Evolutionary conservation across 1,139 yeast genomes (phyloP).

Genomic region (Martiniozyma asiatica): DNA sequence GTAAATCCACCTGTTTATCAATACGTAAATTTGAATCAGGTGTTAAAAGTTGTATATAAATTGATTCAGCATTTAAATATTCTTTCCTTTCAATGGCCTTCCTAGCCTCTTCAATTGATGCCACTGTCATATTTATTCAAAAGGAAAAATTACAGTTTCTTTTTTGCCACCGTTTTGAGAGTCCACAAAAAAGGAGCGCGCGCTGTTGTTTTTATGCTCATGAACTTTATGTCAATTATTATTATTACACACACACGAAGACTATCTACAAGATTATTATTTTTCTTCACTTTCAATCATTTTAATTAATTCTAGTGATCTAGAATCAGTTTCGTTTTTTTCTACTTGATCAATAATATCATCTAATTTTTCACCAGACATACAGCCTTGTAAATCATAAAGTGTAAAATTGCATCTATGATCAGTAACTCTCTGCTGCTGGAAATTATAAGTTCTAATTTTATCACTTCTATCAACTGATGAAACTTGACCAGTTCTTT

Average conservation of each 20-base stretch:
- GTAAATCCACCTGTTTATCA: conserved; percentile 29
- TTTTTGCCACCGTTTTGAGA: conserved; percentile 9
- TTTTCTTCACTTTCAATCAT: conserved; percentile 9
- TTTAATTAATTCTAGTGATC: conserved; percentile 28
- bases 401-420: conserved; percentile 76
- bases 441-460: conserved; percentile 83
- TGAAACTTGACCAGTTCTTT: conserved; percentile 74
- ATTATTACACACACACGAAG: too few relatives aligned
- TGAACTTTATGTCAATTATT: background rate
- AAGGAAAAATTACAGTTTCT: background rate
- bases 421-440: conserved; percentile 88
- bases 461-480: conserved; percentile 88
- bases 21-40: conserved; percentile 18
- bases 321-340: conserved; percentile 33
- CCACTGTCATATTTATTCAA: conserved; percentile 16
- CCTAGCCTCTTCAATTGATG: conserved; percentile 46
- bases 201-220: conserved; percentile 2
- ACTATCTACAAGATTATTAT: background rate
- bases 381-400: conserved; percentile 70
- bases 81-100: conserved; percentile 37
- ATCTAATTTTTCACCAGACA: conserved; percentile 61
- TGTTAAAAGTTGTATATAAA: conserved; percentile 33
- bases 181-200: background rate
- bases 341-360: conserved; percentile 47
- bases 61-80: conserved; percentile 42